Base-by-base conservation (phyloP, 2,329 filamentous ascomycete species). In the Exophiala oligosperma region DNA sequence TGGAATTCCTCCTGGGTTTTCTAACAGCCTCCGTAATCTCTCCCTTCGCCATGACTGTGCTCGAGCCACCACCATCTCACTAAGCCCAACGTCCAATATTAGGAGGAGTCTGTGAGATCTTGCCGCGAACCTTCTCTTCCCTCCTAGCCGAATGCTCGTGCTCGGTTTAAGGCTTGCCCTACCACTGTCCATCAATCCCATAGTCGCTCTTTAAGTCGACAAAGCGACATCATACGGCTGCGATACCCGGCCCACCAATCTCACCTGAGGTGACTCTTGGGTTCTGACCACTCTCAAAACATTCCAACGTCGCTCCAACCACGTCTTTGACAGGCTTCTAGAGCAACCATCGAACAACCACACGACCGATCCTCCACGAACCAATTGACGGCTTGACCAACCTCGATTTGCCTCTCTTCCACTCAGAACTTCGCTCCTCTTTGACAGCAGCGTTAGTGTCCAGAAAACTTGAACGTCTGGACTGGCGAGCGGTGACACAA, bases 41-140 rank as follows among this genome's bases (percentile, higher is more conserved):
- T 37, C 28, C 49, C 52, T 26, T 46, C 49, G 54, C 46, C 52
- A 62, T 62, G 60, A 60, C 60, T 62, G 56, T 57, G 51, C 51
- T 38, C n/a, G 41, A 54, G 54, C 60, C 60, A 52, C 54, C 60
- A 49, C 54, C 51, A 58, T 57, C 52, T 62, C 57, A 57, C 56
- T 57, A 52, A 58, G 55, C 58, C 48, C 49, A 53, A 43, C 52
- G 49, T 38, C 26, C 51, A 29, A 9, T 51, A 47, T 47, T 6
- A 4, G 3, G 21, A 4, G 24, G n/a, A 43, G 40, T n/a, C 40
- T 17, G 40, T 43, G 40, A 44, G 29, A 48, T 48, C 44, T 44
- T 43, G 14, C 49, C 37, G 26, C 40, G 40, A 43, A 43, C 50
- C 6, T 52, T 26, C 32, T 41, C 24, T 9, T 52, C 23, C 28